Percentiles rank a stretch among this genome's conserved stretches.
These are phyloP conservation scores for Panus rudis DNA, from an alignment of 768 basidiomycete species.

Conservation along the genomic window DNA sequence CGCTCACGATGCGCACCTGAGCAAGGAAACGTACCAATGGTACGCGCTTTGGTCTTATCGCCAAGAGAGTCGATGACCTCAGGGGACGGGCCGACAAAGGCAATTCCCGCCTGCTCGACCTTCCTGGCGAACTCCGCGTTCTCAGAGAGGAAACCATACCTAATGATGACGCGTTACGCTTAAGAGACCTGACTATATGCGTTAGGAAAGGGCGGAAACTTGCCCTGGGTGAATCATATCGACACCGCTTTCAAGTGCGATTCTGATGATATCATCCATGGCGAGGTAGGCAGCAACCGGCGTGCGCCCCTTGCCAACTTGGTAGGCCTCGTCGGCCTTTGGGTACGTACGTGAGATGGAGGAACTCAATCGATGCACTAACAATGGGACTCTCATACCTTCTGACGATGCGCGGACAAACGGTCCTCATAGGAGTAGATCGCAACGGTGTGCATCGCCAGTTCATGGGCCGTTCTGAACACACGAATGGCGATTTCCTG, in stretches of 20 bases:
- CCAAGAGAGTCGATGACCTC: constrained; percentile 96
- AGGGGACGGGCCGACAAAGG: constrained; percentile 93
- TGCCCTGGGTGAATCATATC: constrained; percentile 99
- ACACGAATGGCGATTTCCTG: constrained; percentile 99
- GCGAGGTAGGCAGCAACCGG: constrained; percentile 97
- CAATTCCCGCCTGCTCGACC: constrained; percentile 95
- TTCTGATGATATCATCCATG: constrained; percentile 93
- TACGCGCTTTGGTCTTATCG: constrained; percentile 97
- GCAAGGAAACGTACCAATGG: constrained; percentile 49
- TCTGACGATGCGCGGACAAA: constrained; percentile 94
- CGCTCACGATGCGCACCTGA: constrained; percentile 7
- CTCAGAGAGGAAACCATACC: constrained; percentile 97
- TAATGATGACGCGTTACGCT: constrained; percentile 24
- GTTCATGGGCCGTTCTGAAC: constrained; percentile 95
- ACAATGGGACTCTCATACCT: constrained; percentile 41
- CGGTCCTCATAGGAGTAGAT: constrained; percentile 98
- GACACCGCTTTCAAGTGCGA: constrained; percentile 96
- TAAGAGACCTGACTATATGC: constrained; percentile 1
- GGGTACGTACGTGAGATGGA: not conserved
- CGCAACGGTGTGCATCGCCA: constrained; percentile 98
- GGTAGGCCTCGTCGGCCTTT: constrained; percentile 96
- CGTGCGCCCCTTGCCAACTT: constrained; percentile 93
- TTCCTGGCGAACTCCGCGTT: constrained; percentile 96
- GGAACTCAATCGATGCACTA: constrained; percentile 1
- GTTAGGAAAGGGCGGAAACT: constrained; percentile 13